Evolutionary conservation across 2,329 filamentous ascomycete genomes (phyloP).

Genomic region (Ascosphaera aggregata): DNA sequence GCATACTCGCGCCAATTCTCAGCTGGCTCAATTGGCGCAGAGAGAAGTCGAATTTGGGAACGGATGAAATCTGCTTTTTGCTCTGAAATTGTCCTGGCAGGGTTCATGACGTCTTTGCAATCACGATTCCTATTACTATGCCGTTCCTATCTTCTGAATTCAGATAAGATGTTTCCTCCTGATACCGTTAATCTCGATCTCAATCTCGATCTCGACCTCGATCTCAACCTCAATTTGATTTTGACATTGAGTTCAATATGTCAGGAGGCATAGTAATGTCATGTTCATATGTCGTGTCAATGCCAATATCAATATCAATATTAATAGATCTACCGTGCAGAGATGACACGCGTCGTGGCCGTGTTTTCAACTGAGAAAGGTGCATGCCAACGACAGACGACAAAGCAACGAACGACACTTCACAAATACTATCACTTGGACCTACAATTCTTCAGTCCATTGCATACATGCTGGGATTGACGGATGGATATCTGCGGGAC

Average conservation of each 20-base stretch:
- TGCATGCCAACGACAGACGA: not conserved
- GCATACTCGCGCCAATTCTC: conserved; percentile 23
- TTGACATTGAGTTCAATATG: too few species aligned
- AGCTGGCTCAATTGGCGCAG: conserved; percentile 23
- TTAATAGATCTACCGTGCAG: too few species aligned
- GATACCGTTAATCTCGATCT: not conserved
- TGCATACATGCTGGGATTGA: not conserved
- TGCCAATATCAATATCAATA: not conserved
- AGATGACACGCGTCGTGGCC: not conserved
- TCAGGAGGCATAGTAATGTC: not conserved
- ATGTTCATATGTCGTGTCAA: not conserved
- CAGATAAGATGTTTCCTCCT: not conserved
- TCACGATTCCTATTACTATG: conserved; percentile 3
- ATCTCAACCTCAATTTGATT: too few species aligned
- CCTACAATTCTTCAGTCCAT: not conserved
- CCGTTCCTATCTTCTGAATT: not conserved
- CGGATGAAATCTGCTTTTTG: conserved; percentile 28
- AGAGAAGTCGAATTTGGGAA: conserved; percentile 27
- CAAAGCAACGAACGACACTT: too few species aligned
- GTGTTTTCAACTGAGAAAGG: not conserved
- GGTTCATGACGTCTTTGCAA: conserved; percentile 14
- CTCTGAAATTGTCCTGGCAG: conserved; percentile 23
- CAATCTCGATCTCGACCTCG: too few species aligned
- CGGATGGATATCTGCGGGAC: too few species aligned
- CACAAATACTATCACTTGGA: not conserved